phyloP scores from a whole-genome alignment of 768 basidiomycete species.

The Lyophyllum semitale region DNA sequence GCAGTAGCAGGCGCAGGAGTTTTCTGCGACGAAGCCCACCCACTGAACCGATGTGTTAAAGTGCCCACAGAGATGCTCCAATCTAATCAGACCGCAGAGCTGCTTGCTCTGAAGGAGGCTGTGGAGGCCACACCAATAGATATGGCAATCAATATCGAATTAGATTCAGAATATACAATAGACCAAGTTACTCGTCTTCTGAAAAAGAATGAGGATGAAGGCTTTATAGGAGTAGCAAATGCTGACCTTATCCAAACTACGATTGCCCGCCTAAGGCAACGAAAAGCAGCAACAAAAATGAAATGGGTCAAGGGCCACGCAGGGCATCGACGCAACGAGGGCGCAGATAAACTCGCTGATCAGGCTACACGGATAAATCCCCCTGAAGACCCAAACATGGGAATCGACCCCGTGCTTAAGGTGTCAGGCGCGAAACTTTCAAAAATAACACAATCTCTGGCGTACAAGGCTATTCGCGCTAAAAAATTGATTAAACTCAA shows the following conservation, averaged over 20 bases:
- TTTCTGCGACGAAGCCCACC: neutral
- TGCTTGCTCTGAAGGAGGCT: constrained; percentile 16
- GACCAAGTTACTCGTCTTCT: constrained; percentile 11
- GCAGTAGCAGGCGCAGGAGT: too few relatives aligned
- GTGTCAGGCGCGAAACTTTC: neutral
- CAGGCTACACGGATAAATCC: too few relatives aligned
- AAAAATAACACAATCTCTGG: neutral
- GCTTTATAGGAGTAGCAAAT: constrained; percentile 8
- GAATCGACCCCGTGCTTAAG: neutral
- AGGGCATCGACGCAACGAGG: too few relatives aligned
- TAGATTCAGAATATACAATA: constrained; percentile 19
- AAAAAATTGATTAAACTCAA: neutral
- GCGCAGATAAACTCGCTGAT: too few relatives aligned
- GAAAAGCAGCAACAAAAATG: too few relatives aligned
- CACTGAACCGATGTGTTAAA: constrained; percentile 7
- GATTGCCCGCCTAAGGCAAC: neutral
- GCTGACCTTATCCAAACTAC: neutral
- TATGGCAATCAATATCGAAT: neutral
- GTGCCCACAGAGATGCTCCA: constrained; percentile 7
- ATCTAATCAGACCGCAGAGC: constrained; percentile 20
- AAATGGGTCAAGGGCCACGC: too few relatives aligned
- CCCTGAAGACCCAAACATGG: too few relatives aligned
- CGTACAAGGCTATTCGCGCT: too few relatives aligned
- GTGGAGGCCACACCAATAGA: neutral
- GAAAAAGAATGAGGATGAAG: constrained; percentile 6